Evolutionary conservation across 2,329 filamentous ascomycete species (phyloP), one percentile per base, ranked within the genome.

Genomic region (Colletotrichum agaves): DNA sequence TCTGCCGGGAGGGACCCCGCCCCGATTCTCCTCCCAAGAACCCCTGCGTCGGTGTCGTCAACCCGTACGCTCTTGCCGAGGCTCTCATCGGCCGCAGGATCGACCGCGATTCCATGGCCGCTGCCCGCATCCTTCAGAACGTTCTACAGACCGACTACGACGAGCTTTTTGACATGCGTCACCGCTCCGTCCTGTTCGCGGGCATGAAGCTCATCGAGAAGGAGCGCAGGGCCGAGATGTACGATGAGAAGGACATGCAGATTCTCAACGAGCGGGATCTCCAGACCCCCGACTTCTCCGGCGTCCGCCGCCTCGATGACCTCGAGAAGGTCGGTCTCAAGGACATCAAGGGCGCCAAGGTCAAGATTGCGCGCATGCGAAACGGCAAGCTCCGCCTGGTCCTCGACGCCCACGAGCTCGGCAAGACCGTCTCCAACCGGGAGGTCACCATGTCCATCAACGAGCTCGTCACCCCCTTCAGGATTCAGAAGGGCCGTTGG

Each of bases 121-220:
- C 77, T 0, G 73, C 76, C 21, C 71, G 73, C 13, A 76, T 84
- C 63, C 70, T 84, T 31, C 76, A 79, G 52, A 79, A 80, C 56
- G 77, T 81, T 33, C 76, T 83, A 23, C 80, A 83, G 74, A 83
- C 80, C 17, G 81, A 83, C 72, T 83, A 83, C 61, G 78, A 82
- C 53, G 81, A 83, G 73, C 79, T 83, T 47, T 83, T 83, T 57
- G 81, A 83, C 73, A 74, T 82, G 77, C 80, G 78, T 71, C 78
- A 82, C 71, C 60, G 73, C 58, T 83, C 81, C 19, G 75, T 82
- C 21, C 76, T 83, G 15, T 82, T 76, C 58, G 79, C 81, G 3
- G 81, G 81, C 17, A 74, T 81, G 41, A 77, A 77, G 73, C 77
- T 82, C 63, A 78, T 81, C 70, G 71, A 78, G 68, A 73, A 79